Evolutionary conservation across 2,329 filamentous ascomycete species (phyloP), one percentile per base, ranked within the genome.

Genomic region (Ceratocystis lukuohia): DNA sequence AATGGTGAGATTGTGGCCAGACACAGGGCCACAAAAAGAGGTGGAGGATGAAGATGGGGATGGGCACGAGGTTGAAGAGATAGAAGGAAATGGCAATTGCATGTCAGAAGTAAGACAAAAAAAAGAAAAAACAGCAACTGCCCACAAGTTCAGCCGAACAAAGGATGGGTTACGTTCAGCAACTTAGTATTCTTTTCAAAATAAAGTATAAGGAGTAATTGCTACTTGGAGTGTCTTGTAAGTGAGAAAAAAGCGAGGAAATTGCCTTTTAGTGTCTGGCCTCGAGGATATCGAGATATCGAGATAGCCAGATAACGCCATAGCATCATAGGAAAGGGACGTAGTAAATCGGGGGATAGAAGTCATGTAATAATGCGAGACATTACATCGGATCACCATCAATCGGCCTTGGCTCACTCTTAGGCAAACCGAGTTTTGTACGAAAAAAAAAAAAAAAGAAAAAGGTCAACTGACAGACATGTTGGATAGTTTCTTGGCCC

Each of bases 401-500:
- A 41, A 41, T 41, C 37, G 37, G 37, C 3, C 37, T 41, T 41
- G 37, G 37, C 37, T 41, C 10, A 1, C 37, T 41, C 37, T 41
- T 41, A 41, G 37, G 37, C 30, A 33, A 41, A 1, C 37, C 37
- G 37, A 12, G 12, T 41, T 41, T 41, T 12, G 37, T 8, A 17
- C 25, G 22, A 12, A 30, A 33, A 12, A 30, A 56, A 20, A 20
- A 7, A 8, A 1, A 56, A 6, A 57, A 57, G 17, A 33, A 57
- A 57, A 56, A 6, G 22, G 53, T 28, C 53, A 28, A 57, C 53
- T 57, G 53, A 30, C 50, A 25, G 53, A 30, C 50, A 25, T 71
- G 70, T 41, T 41, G 37, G 10, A 41, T 41, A 41, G 37, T 41
- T 3, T 41, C 37, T 41, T 41, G 37, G 37, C 46, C 17, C 75